These are phyloP conservation scores for Phoenix dactylifera DNA, from an alignment of 176 grass and related monocot genomes.

Conservation along the genomic window DNA sequence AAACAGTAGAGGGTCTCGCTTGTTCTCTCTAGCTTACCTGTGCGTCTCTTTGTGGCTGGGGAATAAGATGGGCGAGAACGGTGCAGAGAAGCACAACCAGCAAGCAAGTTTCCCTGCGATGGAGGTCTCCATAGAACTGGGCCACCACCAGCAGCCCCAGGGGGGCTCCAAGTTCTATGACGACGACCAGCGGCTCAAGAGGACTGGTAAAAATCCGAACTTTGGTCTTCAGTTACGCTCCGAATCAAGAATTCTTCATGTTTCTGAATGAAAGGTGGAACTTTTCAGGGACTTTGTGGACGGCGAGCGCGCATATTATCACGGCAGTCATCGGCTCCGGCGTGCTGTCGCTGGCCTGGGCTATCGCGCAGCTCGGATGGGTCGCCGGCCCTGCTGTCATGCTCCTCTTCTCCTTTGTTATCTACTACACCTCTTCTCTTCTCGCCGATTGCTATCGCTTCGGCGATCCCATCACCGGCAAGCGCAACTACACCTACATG, in stretches of 20 bases:
- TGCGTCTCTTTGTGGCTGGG: background rate
- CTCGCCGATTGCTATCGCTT: conserved; percentile 89
- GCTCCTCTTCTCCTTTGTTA: conserved; percentile 76
- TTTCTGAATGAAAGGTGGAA: too few relatives aligned
- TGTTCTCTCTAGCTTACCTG: too few relatives aligned
- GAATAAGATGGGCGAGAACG: conserved; percentile 12
- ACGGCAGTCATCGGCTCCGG: conserved; percentile 94
- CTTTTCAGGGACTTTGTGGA: conserved; percentile 63
- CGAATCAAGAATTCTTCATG: too few relatives aligned
- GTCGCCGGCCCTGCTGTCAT: conserved; percentile 63
- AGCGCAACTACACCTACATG: conserved; percentile 92
- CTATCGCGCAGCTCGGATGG: conserved; percentile 94
- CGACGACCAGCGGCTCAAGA: conserved; percentile 54
- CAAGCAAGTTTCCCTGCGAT: conserved; percentile 15
- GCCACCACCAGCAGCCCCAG: conserved; percentile 4
- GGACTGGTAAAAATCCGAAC: conserved; percentile 24
- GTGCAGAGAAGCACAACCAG: conserved; percentile 11
- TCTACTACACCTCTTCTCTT: conserved; percentile 69
- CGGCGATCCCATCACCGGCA: conserved; percentile 59
- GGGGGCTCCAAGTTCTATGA: conserved; percentile 26
- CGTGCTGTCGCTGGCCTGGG: conserved; percentile 85
- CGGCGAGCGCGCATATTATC: conserved; percentile 82
- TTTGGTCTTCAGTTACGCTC: background rate
- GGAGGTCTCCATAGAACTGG: conserved; percentile 42
- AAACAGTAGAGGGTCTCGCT: too few relatives aligned